Evolutionary conservation across 148 eudicot genomes (phyloP), one percentile per base, ranked within the genome.

Genomic region (Tetragonia tetragonoides): DNA sequence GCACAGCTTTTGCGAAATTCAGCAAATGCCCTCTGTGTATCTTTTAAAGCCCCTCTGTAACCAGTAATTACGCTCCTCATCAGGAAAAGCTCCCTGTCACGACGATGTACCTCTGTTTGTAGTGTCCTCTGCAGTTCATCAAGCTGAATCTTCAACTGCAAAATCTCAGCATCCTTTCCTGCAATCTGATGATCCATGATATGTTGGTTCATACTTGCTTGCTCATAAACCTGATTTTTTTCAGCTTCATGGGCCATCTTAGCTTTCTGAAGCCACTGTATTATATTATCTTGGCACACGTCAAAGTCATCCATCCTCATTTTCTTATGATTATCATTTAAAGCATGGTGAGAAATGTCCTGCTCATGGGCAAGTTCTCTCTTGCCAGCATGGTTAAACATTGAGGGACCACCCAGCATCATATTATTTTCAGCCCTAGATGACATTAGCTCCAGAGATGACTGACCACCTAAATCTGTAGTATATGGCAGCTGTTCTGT

Each of bases 21-120:
- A 28, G 83, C 66, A 77, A 95, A 93, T 37, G 79, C 59, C 80
- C 39, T 82, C 4, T 89, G 89, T 24, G 82, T 84, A 44, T 82
- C 90, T 87, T 87, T 96, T 53, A 91, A 78, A 57, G 98, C 95
- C 79, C 73, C 83, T 77, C 91, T 88, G 61, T 93, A 93, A 71
- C 97, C 98, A 41, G 82, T 85, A 21, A 96, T 72, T 8, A 96
- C 85, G 76, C 80, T 85, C 59, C 78, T 88, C 97, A 93, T 91
- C 49, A 92, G 44, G 75, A 74, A 82, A 0, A 96, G 90, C 88
- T 96, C 98, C 10, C 91, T 86, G 46, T 93, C 90, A 53, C 84
- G 89, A 67, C 89, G 89, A 74, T 44, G 67, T 42, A 89, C 72
- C 79, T 90, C 91, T 5, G 62, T 63, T 61, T 93, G 86, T 20